phyloP scores from a whole-genome alignment of 1,284 basidiomycete species.

The Papiliotrema nemorosa region DNA sequence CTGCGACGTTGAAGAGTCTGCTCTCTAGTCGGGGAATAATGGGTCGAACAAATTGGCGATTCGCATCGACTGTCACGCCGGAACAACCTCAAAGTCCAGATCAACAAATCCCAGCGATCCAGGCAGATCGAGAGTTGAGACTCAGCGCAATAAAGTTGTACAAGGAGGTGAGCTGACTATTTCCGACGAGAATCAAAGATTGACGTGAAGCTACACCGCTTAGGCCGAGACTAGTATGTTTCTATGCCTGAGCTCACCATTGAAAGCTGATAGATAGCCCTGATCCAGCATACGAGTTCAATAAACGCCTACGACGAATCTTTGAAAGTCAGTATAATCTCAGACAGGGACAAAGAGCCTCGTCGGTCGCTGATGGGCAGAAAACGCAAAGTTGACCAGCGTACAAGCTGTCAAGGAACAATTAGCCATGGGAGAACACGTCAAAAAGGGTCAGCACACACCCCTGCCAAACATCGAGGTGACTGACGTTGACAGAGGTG shows the following conservation, averaged over 20 bases:
- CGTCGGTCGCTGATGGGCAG: constrained; percentile 55
- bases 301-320: constrained; percentile 45
- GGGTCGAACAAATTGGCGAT: no score
- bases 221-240: constrained; percentile 48
- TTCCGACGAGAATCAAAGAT: background rate
- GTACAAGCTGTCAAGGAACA: constrained; percentile 72
- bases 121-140: constrained; percentile 20
- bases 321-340: constrained; percentile 44
- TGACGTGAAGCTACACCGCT: constrained; percentile 40
- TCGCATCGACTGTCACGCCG: no score
- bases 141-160: constrained; percentile 45
- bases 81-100: no score
- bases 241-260: background rate
- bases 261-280: constrained; percentile 23
- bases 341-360: background rate
- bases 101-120: background rate
- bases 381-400: constrained; percentile 67
- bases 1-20: no score
- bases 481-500: constrained; percentile 59
- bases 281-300: constrained; percentile 48
- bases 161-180: constrained; percentile 41
- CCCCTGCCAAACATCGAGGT: no score
- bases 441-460: constrained; percentile 69
- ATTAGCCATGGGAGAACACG: constrained; percentile 74
- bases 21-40: no score